Conservation (phyloP, 257 asterid species). For the Ilex aquifolium region DNA sequence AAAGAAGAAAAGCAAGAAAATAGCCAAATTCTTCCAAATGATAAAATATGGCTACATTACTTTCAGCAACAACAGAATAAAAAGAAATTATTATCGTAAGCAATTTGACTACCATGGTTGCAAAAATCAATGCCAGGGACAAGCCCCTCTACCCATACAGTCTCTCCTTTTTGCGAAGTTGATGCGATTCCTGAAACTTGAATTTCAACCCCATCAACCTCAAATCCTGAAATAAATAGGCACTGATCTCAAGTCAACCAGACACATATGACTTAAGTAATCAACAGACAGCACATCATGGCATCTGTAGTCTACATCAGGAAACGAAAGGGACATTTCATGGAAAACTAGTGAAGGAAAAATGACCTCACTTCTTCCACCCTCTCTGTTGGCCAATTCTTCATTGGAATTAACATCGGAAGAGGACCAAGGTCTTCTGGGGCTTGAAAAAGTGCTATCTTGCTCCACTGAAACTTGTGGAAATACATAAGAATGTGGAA, state of each 20-base stretch:
- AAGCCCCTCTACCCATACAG: constrained; percentile 84
- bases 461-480: constrained; percentile 35
- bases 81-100: not conserved
- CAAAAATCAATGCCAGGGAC: constrained; percentile 99
- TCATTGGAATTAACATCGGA: constrained; percentile 25
- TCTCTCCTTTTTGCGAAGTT: constrained; percentile 45
- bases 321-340: constrained; percentile 2
- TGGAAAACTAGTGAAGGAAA: constrained; percentile 10
- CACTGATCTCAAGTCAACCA: not conserved
- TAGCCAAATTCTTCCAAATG: too few species aligned
- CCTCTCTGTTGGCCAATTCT: constrained; percentile 30
- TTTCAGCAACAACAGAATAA: too few species aligned
- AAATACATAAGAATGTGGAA: constrained; percentile 52
- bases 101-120: constrained; percentile 73
- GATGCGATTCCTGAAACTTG: constrained; percentile 39
- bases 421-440: constrained; percentile 19
- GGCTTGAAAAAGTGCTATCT: constrained; percentile 15
- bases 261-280: not conserved
- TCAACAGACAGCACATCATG: not conserved
- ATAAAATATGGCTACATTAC: too few species aligned
- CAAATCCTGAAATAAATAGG: constrained; percentile 15
- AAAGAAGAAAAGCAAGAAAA: too few species aligned
- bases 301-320: constrained; percentile 4
- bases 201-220: constrained; percentile 16
- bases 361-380: constrained; percentile 36